phyloP scores from a whole-genome alignment of 2,329 filamentous ascomycete genomes.

The Dactylonectria estremocensis region DNA sequence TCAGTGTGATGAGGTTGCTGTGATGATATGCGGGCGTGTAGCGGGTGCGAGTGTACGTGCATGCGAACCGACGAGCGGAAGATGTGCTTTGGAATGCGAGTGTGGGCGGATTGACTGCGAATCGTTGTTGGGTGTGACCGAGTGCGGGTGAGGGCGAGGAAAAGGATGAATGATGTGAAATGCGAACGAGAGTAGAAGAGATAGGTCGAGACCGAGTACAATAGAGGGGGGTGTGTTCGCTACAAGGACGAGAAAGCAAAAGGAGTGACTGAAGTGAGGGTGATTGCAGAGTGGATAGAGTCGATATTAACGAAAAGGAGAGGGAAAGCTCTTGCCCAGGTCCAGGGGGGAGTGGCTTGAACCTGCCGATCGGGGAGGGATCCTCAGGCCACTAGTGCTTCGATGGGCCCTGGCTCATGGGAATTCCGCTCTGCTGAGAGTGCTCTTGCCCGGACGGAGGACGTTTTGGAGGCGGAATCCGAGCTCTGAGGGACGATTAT shows the following conservation, averaged over 20 bases:
- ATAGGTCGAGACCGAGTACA: slow-evolving; percentile 34
- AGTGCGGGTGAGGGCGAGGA: slow-evolving; percentile 5
- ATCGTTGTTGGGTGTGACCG: slow-evolving; percentile 29
- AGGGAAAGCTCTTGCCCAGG: slow-evolving; percentile 50
- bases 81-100: slow-evolving; percentile 27
- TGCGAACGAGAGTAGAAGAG: slow-evolving; percentile 28
- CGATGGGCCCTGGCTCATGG: slow-evolving; percentile 41
- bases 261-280: slow-evolving; percentile 60
- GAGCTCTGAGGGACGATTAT: slow-evolving; percentile 1
- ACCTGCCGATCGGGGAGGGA: slow-evolving; percentile 54
- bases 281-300: slow-evolving; percentile 56
- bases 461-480: slow-evolving; percentile 5
- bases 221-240: slow-evolving; percentile 42
- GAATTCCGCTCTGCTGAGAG: slow-evolving; percentile 36
- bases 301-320: slow-evolving; percentile 58
- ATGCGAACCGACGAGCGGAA: slow-evolving; percentile 18
- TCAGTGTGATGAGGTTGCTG: slow-evolving; percentile 47
- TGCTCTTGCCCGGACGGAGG: slow-evolving; percentile 4
- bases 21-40: slow-evolving; percentile 32
- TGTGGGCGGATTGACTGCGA: slow-evolving; percentile 25
- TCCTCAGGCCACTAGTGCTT: slow-evolving; percentile 52
- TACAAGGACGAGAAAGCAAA: slow-evolving; percentile 49
- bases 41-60: slow-evolving; percentile 33
- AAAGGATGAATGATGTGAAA: slow-evolving; percentile 30
- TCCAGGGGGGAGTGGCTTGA: slow-evolving; percentile 51